Conservation (phyloP, 179 eudicot species). For the Gypsophila paniculata region DNA sequence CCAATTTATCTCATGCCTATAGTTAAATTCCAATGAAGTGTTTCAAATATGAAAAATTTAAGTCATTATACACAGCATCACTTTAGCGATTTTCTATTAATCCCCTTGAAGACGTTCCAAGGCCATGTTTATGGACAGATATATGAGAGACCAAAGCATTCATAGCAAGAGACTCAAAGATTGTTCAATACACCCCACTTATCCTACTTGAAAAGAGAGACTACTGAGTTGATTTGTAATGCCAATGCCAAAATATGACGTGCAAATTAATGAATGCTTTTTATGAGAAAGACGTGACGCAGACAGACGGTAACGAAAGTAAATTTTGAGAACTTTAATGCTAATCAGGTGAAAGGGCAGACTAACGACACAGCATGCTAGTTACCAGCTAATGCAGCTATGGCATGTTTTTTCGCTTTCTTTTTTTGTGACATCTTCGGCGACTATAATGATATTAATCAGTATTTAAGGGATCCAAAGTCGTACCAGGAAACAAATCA, state of each 20-base stretch:
- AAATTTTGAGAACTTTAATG: slow-evolving; percentile 4
- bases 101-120: neutral
- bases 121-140: neutral
- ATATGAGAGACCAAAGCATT: neutral
- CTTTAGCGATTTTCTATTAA: neutral
- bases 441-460: neutral
- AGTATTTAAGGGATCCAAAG: neutral
- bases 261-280: neutral
- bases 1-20: no score
- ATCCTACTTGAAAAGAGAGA: neutral
- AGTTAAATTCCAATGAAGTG: no score
- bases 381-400: no score
- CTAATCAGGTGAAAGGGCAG: neutral
- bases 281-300: neutral
- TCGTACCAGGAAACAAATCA: slow-evolving; percentile 62
- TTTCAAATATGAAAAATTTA: no score
- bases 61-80: no score
- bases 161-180: neutral
- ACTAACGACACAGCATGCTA: neutral
- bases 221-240: neutral
- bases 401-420: neutral
- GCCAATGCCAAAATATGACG: neutral
- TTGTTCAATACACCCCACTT: neutral
- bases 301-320: neutral
- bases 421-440: neutral